Percentiles rank a stretch among this genome's conserved stretches.
These are phyloP conservation scores for Kalmusia sp. DNA, from an alignment of 2,329 filamentous ascomycete genomes.

Conservation along the genomic window DNA sequence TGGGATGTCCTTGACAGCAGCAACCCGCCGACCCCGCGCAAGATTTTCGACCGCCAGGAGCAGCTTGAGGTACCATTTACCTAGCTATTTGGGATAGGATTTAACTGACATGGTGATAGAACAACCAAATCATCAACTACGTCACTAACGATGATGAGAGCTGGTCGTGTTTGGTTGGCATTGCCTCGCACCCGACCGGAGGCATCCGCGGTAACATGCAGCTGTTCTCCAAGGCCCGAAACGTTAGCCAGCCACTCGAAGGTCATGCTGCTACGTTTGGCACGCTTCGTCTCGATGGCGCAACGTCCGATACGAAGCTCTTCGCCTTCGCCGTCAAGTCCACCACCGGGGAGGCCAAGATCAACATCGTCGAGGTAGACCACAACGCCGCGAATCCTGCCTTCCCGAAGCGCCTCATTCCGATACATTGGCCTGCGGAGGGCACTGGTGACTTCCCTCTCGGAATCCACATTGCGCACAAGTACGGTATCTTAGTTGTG, in stretches of 20 bases:
- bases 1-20: slow-evolving; percentile 94
- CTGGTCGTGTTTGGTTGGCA: slow-evolving; percentile 98
- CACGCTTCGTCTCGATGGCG: slow-evolving; percentile 85
- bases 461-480: slow-evolving; percentile 94
- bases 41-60: slow-evolving; percentile 92
- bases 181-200: slow-evolving; percentile 89
- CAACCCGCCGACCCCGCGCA: slow-evolving; percentile 76
- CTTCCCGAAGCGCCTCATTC: slow-evolving; percentile 95
- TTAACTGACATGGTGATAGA: slow-evolving; percentile 57
- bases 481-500: slow-evolving; percentile 96
- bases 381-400: slow-evolving; percentile 86
- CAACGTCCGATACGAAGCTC: slow-evolving; percentile 88
- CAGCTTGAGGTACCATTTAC: slow-evolving; percentile 76
- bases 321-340: slow-evolving; percentile 97
- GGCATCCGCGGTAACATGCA: slow-evolving; percentile 97
- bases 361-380: slow-evolving; percentile 98
- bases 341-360: slow-evolving; percentile 81
- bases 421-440: slow-evolving; percentile 96
- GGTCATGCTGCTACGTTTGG: slow-evolving; percentile 96
- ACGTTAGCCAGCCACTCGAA: slow-evolving; percentile 97
- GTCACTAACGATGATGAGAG: slow-evolving; percentile 93
- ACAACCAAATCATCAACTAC: slow-evolving; percentile 99
- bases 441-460: slow-evolving; percentile 97
- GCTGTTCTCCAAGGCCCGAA: slow-evolving; percentile 92
- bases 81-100: not conserved